A percentile compares a stretch with the other conserved stretches of the same genome.
phyloP scores from a whole-genome alignment of 345 rosid genomes.

The Abelmoschus esculentus region DNA sequence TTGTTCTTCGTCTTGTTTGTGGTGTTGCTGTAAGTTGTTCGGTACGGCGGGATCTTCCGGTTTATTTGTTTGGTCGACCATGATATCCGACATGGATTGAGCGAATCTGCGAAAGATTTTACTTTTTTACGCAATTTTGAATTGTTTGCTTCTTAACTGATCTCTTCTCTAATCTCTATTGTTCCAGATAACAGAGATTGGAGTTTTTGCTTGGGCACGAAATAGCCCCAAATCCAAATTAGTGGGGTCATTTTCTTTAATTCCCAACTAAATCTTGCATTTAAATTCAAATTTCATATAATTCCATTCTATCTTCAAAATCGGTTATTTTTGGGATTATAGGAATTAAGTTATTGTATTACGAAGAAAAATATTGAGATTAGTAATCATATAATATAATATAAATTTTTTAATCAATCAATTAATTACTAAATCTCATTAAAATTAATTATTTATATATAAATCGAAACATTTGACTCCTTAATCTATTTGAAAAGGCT shows the following conservation, averaged over 20 bases:
- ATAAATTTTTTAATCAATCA: no score
- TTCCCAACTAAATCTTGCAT: neutral
- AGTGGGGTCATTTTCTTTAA: neutral
- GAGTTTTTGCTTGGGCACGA: neutral
- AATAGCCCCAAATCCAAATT: neutral
- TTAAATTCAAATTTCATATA: no score
- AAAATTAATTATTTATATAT: no score
- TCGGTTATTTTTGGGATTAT: no score
- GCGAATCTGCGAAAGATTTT: neutral
- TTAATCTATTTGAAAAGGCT: no score
- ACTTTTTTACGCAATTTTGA: neutral
- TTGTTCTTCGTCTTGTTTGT: slow-evolving; percentile 10
- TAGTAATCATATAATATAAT: no score
- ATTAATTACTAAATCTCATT: no score
- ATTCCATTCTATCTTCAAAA: no score
- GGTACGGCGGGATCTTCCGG: slow-evolving; percentile 13
- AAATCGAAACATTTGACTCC: no score
- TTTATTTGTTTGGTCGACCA: slow-evolving; percentile 1
- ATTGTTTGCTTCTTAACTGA: neutral
- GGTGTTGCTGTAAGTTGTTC: neutral
- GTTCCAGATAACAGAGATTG: neutral
- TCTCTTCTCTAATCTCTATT: no score
- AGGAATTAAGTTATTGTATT: no score
- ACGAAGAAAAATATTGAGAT: no score
- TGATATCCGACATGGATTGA: slow-evolving; percentile 21